These are phyloP conservation scores for Myriangium duriaei DNA, from an alignment of 2,329 filamentous ascomycete genomes.

Conservation along the genomic window DNA sequence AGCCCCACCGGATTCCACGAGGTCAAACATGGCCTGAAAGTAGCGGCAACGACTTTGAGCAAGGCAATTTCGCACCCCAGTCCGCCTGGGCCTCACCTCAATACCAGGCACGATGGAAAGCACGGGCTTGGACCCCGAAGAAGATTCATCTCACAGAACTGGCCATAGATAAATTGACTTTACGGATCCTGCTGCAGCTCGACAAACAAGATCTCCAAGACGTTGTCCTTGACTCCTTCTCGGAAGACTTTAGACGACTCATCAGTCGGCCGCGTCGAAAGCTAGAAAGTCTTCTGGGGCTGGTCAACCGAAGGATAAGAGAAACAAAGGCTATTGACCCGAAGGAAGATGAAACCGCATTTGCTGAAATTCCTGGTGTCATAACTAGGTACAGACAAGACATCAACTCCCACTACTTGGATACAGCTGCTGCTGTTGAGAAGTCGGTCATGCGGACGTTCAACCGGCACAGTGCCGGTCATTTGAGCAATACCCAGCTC, in stretches of 20 bases:
- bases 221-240: constrained; percentile 15
- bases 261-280: background rate
- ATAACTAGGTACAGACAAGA: constrained; percentile 19
- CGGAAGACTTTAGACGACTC: constrained; percentile 14
- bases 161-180: constrained; percentile 28
- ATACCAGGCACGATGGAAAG: constrained; percentile 20
- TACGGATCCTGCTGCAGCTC: constrained; percentile 22
- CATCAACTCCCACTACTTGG: constrained; percentile 23
- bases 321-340: constrained; percentile 1
- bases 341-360: background rate
- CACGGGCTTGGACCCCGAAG: constrained; percentile 26
- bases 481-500: constrained; percentile 13
- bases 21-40: constrained; percentile 26
- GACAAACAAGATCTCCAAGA: constrained; percentile 12
- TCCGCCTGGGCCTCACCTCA: constrained; percentile 31
- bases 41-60: constrained; percentile 24
- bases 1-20: background rate
- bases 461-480: background rate
- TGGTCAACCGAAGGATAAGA: constrained; percentile 1
- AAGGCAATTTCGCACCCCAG: constrained; percentile 29
- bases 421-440: constrained; percentile 9
- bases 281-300: constrained; percentile 1
- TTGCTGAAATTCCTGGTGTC: constrained; percentile 2
- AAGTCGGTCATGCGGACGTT: background rate
- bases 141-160: constrained; percentile 32